Conservation (phyloP, 164 flowering plant species). For the Protea cynaroides region DNA sequence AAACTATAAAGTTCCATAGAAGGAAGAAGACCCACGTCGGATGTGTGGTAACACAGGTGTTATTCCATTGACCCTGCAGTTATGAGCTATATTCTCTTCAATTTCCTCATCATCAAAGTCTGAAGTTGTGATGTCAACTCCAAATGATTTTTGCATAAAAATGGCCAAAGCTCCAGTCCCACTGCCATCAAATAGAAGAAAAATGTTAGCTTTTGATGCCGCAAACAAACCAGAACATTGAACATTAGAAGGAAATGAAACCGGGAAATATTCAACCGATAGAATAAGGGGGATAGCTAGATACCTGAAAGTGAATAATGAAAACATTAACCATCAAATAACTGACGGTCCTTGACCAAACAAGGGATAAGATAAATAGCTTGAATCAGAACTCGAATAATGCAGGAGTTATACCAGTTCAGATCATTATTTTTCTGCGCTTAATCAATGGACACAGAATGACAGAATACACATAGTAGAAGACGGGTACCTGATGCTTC, state of each 20-base stretch:
- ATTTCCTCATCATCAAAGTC: constrained; percentile 83
- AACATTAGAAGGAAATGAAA: neutral
- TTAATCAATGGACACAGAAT: no score
- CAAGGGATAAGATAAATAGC: neutral
- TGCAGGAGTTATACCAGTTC: no score
- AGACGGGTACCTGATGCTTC: no score
- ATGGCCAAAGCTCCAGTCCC: constrained; percentile 98
- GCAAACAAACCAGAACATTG: neutral
- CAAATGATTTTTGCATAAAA: constrained; percentile 53
- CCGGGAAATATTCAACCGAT: neutral
- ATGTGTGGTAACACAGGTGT: constrained; percentile 73
- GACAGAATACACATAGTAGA: no score
- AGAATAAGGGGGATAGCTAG: neutral
- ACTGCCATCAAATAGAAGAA: constrained; percentile 36
- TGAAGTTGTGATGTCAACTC: constrained; percentile 83
- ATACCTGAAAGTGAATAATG: neutral
- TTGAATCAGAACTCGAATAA: neutral
- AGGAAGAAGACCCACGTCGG: constrained; percentile 51
- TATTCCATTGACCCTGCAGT: constrained; percentile 67
- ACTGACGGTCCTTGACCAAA: neutral
- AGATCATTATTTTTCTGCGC: no score
- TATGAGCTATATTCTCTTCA: constrained; percentile 81
- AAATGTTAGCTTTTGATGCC: neutral
- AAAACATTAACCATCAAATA: neutral
- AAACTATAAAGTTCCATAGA: neutral